Conservation (phyloP, 2,329 filamentous ascomycete species). For the Chaetomium globosum region DNA sequence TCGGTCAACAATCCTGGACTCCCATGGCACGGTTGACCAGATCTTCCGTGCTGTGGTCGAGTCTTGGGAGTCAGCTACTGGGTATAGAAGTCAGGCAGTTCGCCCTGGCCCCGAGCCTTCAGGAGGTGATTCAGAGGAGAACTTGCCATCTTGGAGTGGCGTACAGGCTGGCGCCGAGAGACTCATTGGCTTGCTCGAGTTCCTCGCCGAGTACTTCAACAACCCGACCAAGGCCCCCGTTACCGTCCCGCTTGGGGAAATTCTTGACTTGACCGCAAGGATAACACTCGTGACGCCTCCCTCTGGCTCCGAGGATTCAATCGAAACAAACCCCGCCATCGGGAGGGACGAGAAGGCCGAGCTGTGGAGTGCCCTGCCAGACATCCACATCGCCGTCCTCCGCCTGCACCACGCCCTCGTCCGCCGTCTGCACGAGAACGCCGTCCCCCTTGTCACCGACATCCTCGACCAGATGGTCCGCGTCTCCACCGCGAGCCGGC, state of each 20-base stretch:
- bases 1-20: conserved; percentile 61
- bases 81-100: conserved; percentile 49
- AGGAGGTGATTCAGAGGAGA: conserved; percentile 52
- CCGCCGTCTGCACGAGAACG: conserved; percentile 59
- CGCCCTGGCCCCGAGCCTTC: conserved; percentile 51
- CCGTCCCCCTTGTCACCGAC: conserved; percentile 62
- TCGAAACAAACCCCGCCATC: conserved; percentile 72
- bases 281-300: conserved; percentile 66
- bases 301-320: conserved; percentile 51
- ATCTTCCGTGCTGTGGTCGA: conserved; percentile 79
- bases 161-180: conserved; percentile 73
- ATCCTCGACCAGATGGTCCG: conserved; percentile 72
- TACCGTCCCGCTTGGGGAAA: conserved; percentile 64
- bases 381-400: conserved; percentile 73
- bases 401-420: conserved; percentile 61
- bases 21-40: conserved; percentile 73
- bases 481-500: conserved; percentile 64
- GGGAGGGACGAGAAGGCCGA: conserved; percentile 79
- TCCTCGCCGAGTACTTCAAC: conserved; percentile 65
- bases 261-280: conserved; percentile 71
- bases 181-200: conserved; percentile 64
- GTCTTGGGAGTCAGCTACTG: conserved; percentile 72
- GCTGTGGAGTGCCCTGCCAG: conserved; percentile 72
- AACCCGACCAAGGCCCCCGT: conserved; percentile 67
- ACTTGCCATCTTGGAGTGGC: conserved; percentile 72